Base-by-base conservation (phyloP, 1,284 basidiomycete species). In the Taiwanofungus camphoratus region DNA sequence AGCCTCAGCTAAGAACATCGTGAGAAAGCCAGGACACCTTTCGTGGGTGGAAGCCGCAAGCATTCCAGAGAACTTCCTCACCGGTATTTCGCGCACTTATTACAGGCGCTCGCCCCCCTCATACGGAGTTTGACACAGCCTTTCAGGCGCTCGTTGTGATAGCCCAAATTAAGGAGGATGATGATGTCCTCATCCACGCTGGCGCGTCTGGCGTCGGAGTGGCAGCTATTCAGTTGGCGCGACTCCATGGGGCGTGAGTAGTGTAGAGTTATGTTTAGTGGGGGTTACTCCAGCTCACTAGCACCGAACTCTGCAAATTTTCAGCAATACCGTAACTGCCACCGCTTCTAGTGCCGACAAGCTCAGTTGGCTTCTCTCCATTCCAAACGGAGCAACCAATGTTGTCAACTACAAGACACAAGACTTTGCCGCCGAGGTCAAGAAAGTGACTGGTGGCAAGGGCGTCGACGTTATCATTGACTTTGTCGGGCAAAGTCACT, bases 161-260 rank as follows among this genome's bases (percentile, higher is more conserved):
- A 48, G 85, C 82, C 2, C 73, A 84, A 51, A 57, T 93, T 36
- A 76, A 84, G 57, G 60, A 72, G 51, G 83, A 82, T 23, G 84
- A 92, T 39, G 69, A 87, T 54, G 87, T 92, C 8, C 73, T 98
- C 16, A 74, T 98, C 19, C 94, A 96, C 59, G 92, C 92, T 19
- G 91, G 85, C 7, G 91, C 90, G 3, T 90, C 87, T 7, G 91
- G 93, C 39, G 93, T 97, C 2, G 94, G 94, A 2, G 65, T 95
- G 12, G 87, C 93, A 2, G 91, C 92, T 3, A 92, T 91, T 44
- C 94, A 98, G 66, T 70, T 98, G 16, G 90, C 92, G 11, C 77
- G 86, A 45, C 60, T 76, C 42, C 81, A 75, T 48, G 79, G 79
- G 48, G 87, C 88, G 85, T 87, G 55, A 67, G 82, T 72, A 44